Evolutionary conservation across 768 basidiomycete genomes (phyloP).

Genomic region (Hypholoma fasciculare): DNA sequence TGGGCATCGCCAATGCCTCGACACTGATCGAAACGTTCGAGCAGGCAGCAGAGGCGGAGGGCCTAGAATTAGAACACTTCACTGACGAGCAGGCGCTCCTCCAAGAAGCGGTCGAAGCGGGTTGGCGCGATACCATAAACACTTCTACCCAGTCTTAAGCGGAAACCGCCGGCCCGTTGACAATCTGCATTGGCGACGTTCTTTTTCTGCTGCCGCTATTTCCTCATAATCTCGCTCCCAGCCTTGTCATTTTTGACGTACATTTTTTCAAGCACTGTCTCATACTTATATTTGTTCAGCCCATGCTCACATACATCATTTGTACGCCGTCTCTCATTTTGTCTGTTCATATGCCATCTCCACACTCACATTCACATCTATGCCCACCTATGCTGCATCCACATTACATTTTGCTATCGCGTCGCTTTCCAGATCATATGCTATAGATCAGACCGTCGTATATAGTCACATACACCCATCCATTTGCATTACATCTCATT

Average conservation of each 20-base stretch:
- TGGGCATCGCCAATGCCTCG: constrained; percentile 24
- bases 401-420: not conserved
- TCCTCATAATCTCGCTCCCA: not conserved
- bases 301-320: not conserved
- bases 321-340: too few relatives aligned
- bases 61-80: constrained; percentile 24
- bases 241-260: too few relatives aligned
- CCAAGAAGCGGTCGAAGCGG: constrained; percentile 29
- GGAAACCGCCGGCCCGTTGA: too few relatives aligned
- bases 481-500: not conserved
- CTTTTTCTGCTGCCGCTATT: not conserved
- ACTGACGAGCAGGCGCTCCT: constrained; percentile 25
- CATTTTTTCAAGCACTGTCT: not conserved
- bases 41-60: constrained; percentile 25
- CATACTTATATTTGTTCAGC: not conserved
- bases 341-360: not conserved
- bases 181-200: not conserved
- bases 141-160: too few relatives aligned
- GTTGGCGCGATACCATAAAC: constrained; percentile 20
- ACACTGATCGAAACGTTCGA: constrained; percentile 31
- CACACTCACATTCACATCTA: not conserved
- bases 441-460: not conserved
- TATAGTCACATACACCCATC: not conserved
- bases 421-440: not conserved
- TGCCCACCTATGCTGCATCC: not conserved